These are phyloP conservation scores for Ogataea paradorogensis DNA, from an alignment of 805 yeast genomes.

Conservation along the genomic window DNA sequence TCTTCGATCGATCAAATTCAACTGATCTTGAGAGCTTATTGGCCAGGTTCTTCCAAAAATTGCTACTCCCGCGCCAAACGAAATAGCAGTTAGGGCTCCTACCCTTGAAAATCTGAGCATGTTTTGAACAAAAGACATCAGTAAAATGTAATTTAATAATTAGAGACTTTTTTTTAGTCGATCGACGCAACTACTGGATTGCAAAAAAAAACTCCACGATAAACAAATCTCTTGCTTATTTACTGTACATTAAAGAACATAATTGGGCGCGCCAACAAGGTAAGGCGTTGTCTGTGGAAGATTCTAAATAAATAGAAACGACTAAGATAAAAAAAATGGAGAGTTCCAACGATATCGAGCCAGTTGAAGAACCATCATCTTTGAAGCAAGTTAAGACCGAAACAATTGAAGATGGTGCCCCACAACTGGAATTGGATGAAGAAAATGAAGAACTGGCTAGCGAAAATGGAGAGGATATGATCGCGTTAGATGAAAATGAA, in stretches of 20 bases:
- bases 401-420: not conserved
- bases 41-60: slow-evolving; percentile 34
- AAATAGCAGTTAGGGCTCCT: slow-evolving; percentile 13
- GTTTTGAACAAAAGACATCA: slow-evolving; percentile 6
- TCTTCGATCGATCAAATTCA: slow-evolving; percentile 20
- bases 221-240: slow-evolving; percentile 5
- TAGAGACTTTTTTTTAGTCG: not conserved
- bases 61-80: slow-evolving; percentile 31
- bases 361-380: not conserved
- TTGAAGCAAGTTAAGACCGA: slow-evolving; percentile 2
- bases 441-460: not conserved
- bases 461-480: not conserved
- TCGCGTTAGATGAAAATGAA: not conserved
- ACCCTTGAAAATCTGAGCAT: slow-evolving; percentile 9
- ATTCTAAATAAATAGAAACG: not conserved
- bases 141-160: not conserved
- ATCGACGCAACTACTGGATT: slow-evolving; percentile 6
- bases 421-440: not conserved
- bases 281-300: not conserved
- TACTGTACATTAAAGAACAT: slow-evolving; percentile 2
- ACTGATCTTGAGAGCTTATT: slow-evolving; percentile 12
- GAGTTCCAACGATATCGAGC: not conserved
- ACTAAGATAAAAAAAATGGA: not conserved
- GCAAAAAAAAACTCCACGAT: slow-evolving; percentile 11
- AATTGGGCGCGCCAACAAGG: slow-evolving; percentile 3